A percentile compares a stretch with the other conserved stretches of the same genome.
phyloP scores from a whole-genome alignment of 441 rosid species.

The Eruca vesicaria region DNA sequence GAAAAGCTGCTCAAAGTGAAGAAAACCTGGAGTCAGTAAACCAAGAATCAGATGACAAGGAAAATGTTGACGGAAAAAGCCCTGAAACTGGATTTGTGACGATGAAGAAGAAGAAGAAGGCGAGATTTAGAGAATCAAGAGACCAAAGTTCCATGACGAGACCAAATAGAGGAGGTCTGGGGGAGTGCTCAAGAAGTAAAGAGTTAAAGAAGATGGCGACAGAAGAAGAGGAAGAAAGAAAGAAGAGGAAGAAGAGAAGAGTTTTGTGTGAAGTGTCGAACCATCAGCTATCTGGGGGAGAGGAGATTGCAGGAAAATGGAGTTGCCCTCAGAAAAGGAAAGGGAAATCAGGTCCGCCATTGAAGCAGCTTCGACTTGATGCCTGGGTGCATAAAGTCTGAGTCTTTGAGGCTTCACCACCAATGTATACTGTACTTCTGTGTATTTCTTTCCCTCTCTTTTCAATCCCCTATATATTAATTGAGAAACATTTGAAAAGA shows the following conservation, averaged over 20 bases:
- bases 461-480: too few species aligned
- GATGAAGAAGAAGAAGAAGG: slow-evolving; percentile 46
- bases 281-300: slow-evolving; percentile 28
- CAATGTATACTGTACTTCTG: neutral
- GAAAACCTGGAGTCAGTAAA: neutral
- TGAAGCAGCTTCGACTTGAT: slow-evolving; percentile 88
- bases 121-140: slow-evolving; percentile 25
- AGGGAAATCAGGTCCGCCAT: slow-evolving; percentile 59
- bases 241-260: slow-evolving; percentile 38
- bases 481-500: too few species aligned
- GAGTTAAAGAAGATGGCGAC: slow-evolving; percentile 1
- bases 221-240: slow-evolving; percentile 20
- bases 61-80: slow-evolving; percentile 14
- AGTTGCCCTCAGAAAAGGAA: slow-evolving; percentile 71
- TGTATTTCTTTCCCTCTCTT: slow-evolving; percentile 13
- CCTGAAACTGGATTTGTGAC: slow-evolving; percentile 50
- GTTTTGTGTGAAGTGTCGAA: slow-evolving; percentile 57
- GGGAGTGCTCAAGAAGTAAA: slow-evolving; percentile 30
- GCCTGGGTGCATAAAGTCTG: slow-evolving; percentile 60
- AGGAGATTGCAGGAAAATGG: slow-evolving; percentile 73
- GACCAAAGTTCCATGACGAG: slow-evolving; percentile 26
- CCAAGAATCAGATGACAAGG: slow-evolving; percentile 24
- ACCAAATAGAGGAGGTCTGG: slow-evolving; percentile 21
- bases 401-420: slow-evolving; percentile 24
- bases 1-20: neutral